These are phyloP conservation scores for Micractinium conductrix DNA, from an alignment of 139 green algal genomes.

Conservation along the genomic window DNA sequence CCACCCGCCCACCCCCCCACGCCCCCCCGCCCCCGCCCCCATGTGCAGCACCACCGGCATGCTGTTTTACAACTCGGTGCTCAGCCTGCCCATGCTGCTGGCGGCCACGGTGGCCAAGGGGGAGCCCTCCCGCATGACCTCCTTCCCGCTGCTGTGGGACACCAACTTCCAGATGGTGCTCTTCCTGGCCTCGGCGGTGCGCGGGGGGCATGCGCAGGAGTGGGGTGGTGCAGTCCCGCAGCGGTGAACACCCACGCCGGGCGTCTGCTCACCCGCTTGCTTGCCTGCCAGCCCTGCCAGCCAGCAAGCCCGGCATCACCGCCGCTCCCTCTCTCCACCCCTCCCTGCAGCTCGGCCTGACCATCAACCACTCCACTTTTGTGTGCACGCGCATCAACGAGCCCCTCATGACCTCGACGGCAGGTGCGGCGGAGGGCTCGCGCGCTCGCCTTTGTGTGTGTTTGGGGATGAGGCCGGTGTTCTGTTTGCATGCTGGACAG, in stretches of 20 bases:
- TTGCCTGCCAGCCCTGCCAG: no score
- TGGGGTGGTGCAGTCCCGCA: no score
- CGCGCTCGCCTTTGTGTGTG: no score
- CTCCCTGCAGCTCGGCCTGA: conserved; percentile 76
- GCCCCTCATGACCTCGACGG: conserved; percentile 73
- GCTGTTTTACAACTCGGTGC: conserved; percentile 54
- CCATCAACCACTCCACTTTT: conserved; percentile 77
- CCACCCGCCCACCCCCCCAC: no score
- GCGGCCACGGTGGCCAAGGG: neutral
- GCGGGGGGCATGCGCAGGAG: no score
- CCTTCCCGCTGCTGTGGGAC: conserved; percentile 37
- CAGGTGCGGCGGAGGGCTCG: conserved; percentile 41
- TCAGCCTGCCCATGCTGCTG: conserved; percentile 49
- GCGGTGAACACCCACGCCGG: no score
- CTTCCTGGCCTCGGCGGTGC: conserved; percentile 41
- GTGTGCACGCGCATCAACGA: conserved; percentile 80
- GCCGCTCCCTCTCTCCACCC: no score
- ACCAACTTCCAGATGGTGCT: conserved; percentile 37
- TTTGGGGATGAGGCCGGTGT: no score
- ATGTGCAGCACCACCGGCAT: conserved; percentile 47
- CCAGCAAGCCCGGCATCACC: no score
- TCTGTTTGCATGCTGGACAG: no score
- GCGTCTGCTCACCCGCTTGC: no score
- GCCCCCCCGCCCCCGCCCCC: no score
- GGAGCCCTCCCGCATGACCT: conserved; percentile 16